Percentiles rank a stretch among this genome's conserved stretches.
These are phyloP conservation scores for Liriodendron chinense DNA, from an alignment of 164 flowering plant genomes.

Conservation along the genomic window DNA sequence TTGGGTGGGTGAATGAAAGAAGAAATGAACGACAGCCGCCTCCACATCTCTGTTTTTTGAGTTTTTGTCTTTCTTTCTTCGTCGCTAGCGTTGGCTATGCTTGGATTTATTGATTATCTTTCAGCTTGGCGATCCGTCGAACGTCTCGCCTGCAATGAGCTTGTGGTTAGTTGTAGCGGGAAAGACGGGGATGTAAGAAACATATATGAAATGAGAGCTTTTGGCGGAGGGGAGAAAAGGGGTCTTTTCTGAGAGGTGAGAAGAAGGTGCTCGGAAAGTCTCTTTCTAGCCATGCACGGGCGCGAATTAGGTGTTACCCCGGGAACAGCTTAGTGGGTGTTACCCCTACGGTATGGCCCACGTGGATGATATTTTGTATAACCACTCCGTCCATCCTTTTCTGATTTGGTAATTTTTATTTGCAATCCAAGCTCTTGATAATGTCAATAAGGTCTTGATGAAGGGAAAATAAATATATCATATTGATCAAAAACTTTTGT, in stretches of 20 bases:
- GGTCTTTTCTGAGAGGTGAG: background rate
- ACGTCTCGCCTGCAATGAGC: background rate
- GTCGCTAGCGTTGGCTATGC: background rate
- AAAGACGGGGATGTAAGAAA: background rate
- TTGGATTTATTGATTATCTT: background rate
- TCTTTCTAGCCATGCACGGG: too few species aligned
- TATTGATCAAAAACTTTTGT: too few species aligned
- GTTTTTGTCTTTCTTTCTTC: background rate
- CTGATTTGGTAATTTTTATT: too few species aligned
- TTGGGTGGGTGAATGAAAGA: constrained; percentile 4
- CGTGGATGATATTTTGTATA: too few species aligned
- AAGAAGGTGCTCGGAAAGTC: background rate
- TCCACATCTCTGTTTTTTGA: constrained; percentile 14
- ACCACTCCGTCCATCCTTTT: too few species aligned
- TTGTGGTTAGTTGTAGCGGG: background rate
- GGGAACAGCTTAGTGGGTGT: too few species aligned
- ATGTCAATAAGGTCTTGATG: too few species aligned
- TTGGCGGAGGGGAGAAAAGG: background rate
- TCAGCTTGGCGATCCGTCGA: background rate
- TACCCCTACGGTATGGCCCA: too few species aligned
- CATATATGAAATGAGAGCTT: background rate
- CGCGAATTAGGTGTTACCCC: too few species aligned
- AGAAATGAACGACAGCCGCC: constrained; percentile 17
- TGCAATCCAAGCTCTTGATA: too few species aligned
- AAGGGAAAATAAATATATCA: too few species aligned